These are phyloP conservation scores for Monosporascus sp. DNA, from an alignment of 2,329 filamentous ascomycete genomes.

Conservation along the genomic window DNA sequence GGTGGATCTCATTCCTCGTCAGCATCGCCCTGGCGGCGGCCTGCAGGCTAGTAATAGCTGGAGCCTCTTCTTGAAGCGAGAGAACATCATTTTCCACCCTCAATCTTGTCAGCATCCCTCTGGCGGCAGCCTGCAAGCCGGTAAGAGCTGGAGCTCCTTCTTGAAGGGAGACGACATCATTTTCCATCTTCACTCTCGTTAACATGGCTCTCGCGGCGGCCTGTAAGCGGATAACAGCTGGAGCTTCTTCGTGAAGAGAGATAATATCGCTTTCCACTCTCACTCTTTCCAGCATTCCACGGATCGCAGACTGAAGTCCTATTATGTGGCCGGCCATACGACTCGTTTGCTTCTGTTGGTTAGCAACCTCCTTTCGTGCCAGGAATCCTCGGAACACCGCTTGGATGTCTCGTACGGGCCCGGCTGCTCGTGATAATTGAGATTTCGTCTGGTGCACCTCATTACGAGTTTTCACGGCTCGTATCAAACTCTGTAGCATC, in stretches of 20 bases:
- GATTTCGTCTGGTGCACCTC: constrained; percentile 51
- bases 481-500: constrained; percentile 74
- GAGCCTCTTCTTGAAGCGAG: constrained; percentile 45
- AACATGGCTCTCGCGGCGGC: constrained; percentile 34
- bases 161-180: constrained; percentile 48
- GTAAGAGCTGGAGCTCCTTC: constrained; percentile 45
- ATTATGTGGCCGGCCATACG: constrained; percentile 47
- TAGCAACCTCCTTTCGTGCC: constrained; percentile 50
- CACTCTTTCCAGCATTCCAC: constrained; percentile 60
- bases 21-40: constrained; percentile 60
- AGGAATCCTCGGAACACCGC: constrained; percentile 63
- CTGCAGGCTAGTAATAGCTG: constrained; percentile 54
- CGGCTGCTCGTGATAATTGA: constrained; percentile 57
- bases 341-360: constrained; percentile 52
- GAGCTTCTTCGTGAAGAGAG: constrained; percentile 17
- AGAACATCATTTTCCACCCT: constrained; percentile 38
- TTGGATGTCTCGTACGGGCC: constrained; percentile 61
- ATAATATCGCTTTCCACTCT: constrained; percentile 36
- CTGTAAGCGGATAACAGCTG: constrained; percentile 11
- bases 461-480: constrained; percentile 60
- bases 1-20: constrained; percentile 48
- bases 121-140: constrained; percentile 57
- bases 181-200: constrained; percentile 41
- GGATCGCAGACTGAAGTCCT: constrained; percentile 60
- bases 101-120: constrained; percentile 51